Evolutionary conservation across 1,284 basidiomycete species (phyloP), one percentile per base, ranked within the genome.

Genomic region (Earliella scabrosa): DNA sequence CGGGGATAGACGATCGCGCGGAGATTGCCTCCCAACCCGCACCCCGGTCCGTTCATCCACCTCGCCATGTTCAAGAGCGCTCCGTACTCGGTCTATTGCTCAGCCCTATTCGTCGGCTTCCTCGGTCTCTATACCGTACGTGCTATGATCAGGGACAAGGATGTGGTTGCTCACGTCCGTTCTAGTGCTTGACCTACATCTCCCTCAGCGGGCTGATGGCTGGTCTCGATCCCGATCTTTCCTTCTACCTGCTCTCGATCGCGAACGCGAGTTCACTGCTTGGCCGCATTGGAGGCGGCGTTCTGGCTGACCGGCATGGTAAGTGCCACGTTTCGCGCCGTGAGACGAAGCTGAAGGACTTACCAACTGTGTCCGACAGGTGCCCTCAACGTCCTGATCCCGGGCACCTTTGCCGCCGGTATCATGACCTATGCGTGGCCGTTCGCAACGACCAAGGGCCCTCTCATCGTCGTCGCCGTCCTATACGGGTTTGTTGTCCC

Each of bases 401-500:
- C 83, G 0, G 76, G 79, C 26, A 82, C 79, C 0, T 59, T 75
- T 4, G 41, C 77, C 9, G 76, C 83, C 2, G 83, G 74, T 0
- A 66, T 83, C 23, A 61, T 85, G 21, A 85, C 83, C 1, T 82
- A 77, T 58, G 75, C 76, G 0, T 87, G 85, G 85, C 85, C 85
- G 8, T 82, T 80, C 60, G 77, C 80, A 0, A 66, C 62, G 34
- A 74, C 70, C 7, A 63, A 75, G 38, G 71, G 66, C 0, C 70
- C 77, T 3, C 70, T 82, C n/a, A 74, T 81, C 11, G 71, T 68
- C 5, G 68, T 87, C 23, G 76, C 80, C 5, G 58, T 85, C 8
- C 48, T 84, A 16, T 81, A 82, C 59, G 85, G 84, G 79, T 83
- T 54, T 24, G 73, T 62, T 31, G 16, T 35, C 29, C 53, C 39